These are phyloP conservation scores for Globisporangium polare DNA, from an alignment of 352 stramenopile species.

Conservation along the genomic window DNA sequence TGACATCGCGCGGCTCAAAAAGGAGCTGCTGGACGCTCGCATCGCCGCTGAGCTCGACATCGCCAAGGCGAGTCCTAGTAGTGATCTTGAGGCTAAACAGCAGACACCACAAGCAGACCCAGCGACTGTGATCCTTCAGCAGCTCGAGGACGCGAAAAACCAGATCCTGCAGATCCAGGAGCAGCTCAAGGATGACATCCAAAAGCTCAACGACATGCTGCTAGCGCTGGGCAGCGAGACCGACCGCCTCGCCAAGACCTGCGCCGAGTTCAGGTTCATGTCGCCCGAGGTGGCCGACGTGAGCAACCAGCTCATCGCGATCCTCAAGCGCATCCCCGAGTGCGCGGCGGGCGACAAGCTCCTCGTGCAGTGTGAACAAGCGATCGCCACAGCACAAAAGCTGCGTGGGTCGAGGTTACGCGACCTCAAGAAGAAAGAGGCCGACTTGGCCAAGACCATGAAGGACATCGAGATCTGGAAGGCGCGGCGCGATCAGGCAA, in stretches of 20 bases:
- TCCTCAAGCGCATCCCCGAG: constrained; percentile 38
- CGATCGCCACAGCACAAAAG: constrained; percentile 32
- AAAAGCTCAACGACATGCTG: constrained; percentile 44
- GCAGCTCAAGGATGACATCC: constrained; percentile 38
- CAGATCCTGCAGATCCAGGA: constrained; percentile 43
- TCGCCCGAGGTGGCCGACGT: constrained; percentile 21
- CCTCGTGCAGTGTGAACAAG: constrained; percentile 39
- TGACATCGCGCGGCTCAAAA: constrained; percentile 39
- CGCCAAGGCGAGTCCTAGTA: constrained; percentile 19
- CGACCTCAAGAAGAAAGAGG: constrained; percentile 51
- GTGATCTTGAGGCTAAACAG: neutral
- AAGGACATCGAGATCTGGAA: constrained; percentile 73
- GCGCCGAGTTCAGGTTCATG: constrained; percentile 31
- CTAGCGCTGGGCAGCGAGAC: constrained; percentile 41
- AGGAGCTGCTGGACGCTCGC: constrained; percentile 33
- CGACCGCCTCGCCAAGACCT: constrained; percentile 31
- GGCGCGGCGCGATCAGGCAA: constrained; percentile 40
- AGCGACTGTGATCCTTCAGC: neutral
- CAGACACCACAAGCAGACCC: neutral
- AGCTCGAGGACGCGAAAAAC: constrained; percentile 39
- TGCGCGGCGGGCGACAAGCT: constrained; percentile 37
- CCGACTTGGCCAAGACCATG: constrained; percentile 45
- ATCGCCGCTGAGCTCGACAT: constrained; percentile 41
- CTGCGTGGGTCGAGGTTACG: constrained; percentile 44
- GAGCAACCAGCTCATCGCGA: constrained; percentile 20